Conservation (phyloP, 2,329 filamentous ascomycete species). For the Sarocladium kiliense region DNA sequence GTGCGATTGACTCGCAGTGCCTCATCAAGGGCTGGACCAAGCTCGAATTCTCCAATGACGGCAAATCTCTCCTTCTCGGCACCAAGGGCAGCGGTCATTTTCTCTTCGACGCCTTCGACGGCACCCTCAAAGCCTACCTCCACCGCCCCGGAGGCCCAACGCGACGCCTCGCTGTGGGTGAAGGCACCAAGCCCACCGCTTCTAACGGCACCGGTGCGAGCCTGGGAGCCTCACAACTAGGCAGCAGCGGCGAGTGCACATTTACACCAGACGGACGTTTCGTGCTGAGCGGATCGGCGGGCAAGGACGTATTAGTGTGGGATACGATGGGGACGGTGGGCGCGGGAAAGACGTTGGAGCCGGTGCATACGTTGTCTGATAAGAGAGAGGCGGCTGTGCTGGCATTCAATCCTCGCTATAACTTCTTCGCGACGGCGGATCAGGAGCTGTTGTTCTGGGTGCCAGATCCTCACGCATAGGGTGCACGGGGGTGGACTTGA, state of each 20-base stretch:
- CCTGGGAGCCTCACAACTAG: slow-evolving; percentile 29
- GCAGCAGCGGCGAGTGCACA: slow-evolving; percentile 72
- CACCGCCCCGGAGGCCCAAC: slow-evolving; percentile 48
- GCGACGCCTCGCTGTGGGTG: slow-evolving; percentile 48
- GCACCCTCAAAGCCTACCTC: slow-evolving; percentile 70
- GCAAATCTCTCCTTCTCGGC: slow-evolving; percentile 77
- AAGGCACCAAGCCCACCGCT: slow-evolving; percentile 25
- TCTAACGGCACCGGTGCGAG: slow-evolving; percentile 30
- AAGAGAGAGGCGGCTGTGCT: slow-evolving; percentile 68
- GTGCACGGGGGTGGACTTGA: neutral
- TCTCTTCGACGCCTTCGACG: slow-evolving; percentile 88
- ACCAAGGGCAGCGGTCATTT: slow-evolving; percentile 85
- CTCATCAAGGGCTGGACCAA: slow-evolving; percentile 74
- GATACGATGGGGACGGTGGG: slow-evolving; percentile 59
- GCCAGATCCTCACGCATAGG: slow-evolving; percentile 56
- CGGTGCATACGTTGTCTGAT: slow-evolving; percentile 59
- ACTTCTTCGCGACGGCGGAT: slow-evolving; percentile 87
- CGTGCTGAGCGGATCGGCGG: slow-evolving; percentile 68
- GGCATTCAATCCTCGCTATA: slow-evolving; percentile 85
- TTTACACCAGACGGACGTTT: slow-evolving; percentile 88
- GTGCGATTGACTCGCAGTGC: slow-evolving; percentile 49
- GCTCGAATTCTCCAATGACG: slow-evolving; percentile 94
- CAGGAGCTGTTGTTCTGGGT: slow-evolving; percentile 77
- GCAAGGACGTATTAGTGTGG: slow-evolving; percentile 78
- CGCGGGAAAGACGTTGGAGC: slow-evolving; percentile 56